These are phyloP conservation scores for Oryza coarctata DNA, from an alignment of 176 grass and related monocot genomes.

Conservation along the genomic window DNA sequence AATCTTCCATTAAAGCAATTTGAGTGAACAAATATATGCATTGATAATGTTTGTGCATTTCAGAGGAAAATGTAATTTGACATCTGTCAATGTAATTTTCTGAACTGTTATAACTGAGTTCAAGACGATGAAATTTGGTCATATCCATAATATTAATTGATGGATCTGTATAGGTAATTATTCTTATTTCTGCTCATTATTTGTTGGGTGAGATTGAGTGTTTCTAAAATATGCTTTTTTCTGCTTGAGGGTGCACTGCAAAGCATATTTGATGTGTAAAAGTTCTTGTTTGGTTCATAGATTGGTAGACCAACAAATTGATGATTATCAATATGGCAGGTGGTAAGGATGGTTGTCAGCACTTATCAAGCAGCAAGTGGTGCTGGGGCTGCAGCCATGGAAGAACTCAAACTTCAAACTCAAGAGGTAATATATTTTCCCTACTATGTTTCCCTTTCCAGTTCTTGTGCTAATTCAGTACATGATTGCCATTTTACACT, in stretches of 20 bases:
- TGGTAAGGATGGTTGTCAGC: conserved; percentile 94
- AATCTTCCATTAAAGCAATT: background rate
- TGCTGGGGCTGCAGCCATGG: conserved; percentile 93
- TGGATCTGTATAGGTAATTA: background rate
- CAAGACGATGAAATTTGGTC: background rate
- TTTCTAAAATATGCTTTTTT: background rate
- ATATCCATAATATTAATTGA: background rate
- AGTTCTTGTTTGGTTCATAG: background rate
- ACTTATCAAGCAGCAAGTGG: conserved; percentile 99
- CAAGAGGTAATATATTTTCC: conserved; percentile 55
- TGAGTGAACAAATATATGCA: background rate
- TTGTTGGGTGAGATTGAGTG: background rate
- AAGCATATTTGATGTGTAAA: background rate
- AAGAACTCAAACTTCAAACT: conserved; percentile 87
- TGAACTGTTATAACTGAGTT: background rate
- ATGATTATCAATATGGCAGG: conserved; percentile 44
- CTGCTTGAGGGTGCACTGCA: background rate
- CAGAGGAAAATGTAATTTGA: background rate
- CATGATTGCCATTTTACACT: background rate
- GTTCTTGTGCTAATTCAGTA: conserved; percentile 4
- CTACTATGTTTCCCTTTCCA: background rate
- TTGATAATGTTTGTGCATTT: background rate
- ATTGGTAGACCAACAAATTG: background rate
- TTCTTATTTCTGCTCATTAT: background rate
- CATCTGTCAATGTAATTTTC: background rate